Evolutionary conservation across 1,284 basidiomycete species (phyloP).

Genomic region (Fomitiporia mediterranea): DNA sequence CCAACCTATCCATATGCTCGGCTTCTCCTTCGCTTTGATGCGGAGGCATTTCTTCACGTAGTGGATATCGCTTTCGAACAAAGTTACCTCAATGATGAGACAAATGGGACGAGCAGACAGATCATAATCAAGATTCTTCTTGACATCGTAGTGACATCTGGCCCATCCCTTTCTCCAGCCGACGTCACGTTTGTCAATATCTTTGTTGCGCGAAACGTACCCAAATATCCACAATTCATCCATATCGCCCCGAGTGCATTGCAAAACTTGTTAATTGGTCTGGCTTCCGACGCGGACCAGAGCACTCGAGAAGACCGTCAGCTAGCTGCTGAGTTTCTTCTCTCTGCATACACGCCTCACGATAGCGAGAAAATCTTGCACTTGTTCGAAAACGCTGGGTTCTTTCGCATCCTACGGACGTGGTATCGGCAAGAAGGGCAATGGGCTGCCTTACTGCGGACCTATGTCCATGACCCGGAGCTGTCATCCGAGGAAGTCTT

Average conservation of each 20-base stretch:
- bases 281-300: slow-evolving; percentile 70
- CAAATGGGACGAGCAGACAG: slow-evolving; percentile 67
- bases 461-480: slow-evolving; percentile 75
- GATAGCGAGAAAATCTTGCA: slow-evolving; percentile 64
- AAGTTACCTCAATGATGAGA: slow-evolving; percentile 79
- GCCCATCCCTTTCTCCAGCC: slow-evolving; percentile 41
- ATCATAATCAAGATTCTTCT: slow-evolving; percentile 83
- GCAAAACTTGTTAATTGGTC: slow-evolving; percentile 72
- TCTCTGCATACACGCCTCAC: slow-evolving; percentile 86
- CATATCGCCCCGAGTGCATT: slow-evolving; percentile 63
- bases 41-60: slow-evolving; percentile 92
- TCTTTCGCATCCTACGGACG: slow-evolving; percentile 84
- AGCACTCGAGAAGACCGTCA: slow-evolving; percentile 90
- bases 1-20: slow-evolving; percentile 88
- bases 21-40: slow-evolving; percentile 82
- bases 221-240: slow-evolving; percentile 94
- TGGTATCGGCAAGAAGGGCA: slow-evolving; percentile 73
- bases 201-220: slow-evolving; percentile 93
- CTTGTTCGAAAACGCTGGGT: slow-evolving; percentile 80
- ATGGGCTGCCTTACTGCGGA: slow-evolving; percentile 72
- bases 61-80: slow-evolving; percentile 96
- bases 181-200: slow-evolving; percentile 88
- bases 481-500: slow-evolving; percentile 62
- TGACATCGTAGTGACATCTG: slow-evolving; percentile 63
- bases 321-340: slow-evolving; percentile 90